Percentiles rank a stretch among this genome's conserved stretches.
Evolutionary conservation across 805 yeast genomes (phyloP).

Genomic region (Nadsonia fulvescens): DNA sequence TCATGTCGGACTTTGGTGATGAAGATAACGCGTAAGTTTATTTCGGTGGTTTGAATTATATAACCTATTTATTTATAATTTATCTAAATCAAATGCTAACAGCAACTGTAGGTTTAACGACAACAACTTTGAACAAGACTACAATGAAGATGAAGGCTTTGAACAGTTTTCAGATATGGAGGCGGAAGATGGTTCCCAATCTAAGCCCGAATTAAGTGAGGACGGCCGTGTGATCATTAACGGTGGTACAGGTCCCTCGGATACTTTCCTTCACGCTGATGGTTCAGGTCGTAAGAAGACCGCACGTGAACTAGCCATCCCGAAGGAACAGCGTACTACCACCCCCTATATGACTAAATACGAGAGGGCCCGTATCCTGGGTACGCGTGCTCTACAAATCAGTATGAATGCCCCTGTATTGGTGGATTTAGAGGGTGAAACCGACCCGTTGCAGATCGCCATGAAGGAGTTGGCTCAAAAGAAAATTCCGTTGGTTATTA

Average conservation of each 20-base stretch:
- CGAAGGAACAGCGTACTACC: constrained; percentile 75
- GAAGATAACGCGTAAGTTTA: constrained; percentile 26
- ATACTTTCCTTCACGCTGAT: too few relatives aligned
- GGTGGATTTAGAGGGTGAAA: constrained; percentile 96
- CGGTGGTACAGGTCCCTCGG: too few relatives aligned
- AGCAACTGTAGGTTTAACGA: constrained; percentile 30
- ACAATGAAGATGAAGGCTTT: constrained; percentile 53
- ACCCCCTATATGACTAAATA: constrained; percentile 99
- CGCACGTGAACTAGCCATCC: constrained; percentile 65
- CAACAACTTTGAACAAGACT: constrained; percentile 19
- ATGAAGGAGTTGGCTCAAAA: constrained; percentile 90
- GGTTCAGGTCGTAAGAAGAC: constrained; percentile 41
- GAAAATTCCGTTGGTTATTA: constrained; percentile 85
- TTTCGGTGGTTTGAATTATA: constrained; percentile 1
- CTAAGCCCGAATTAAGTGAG: constrained; percentile 32
- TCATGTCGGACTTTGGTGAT: constrained; percentile 14
- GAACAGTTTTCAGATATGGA: constrained; percentile 68
- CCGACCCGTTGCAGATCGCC: constrained; percentile 95
- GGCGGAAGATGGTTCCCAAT: constrained; percentile 23
- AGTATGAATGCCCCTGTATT: constrained; percentile 97
- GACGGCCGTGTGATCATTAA: constrained; percentile 60
- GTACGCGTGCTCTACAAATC: constrained; percentile 93
- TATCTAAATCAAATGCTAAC: constrained; percentile 1
- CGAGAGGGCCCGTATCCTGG: constrained; percentile 93
- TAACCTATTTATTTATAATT: background rate